Evolutionary conservation across 2,329 filamentous ascomycete species (phyloP).

Genomic region (Pseudonectria buxi): DNA sequence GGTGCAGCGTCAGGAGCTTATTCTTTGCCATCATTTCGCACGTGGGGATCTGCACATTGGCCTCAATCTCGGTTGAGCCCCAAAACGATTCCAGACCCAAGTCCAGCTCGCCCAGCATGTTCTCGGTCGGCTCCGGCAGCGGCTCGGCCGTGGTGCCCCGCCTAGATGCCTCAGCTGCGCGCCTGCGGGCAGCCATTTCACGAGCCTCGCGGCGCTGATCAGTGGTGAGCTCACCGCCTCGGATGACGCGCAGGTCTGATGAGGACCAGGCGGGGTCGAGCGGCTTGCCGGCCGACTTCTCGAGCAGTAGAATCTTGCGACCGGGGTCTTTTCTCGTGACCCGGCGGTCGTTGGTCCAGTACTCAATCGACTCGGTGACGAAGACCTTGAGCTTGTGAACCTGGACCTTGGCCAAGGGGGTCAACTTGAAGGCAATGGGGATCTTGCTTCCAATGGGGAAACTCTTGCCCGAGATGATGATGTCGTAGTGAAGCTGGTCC

Average conservation of each 20-base stretch:
- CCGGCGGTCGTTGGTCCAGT: slow-evolving; percentile 78
- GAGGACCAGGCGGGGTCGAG: slow-evolving; percentile 66
- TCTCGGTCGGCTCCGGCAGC: slow-evolving; percentile 52
- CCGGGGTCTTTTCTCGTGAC: slow-evolving; percentile 80
- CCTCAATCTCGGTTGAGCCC: slow-evolving; percentile 89
- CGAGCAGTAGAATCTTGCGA: slow-evolving; percentile 77
- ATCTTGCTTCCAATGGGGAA: slow-evolving; percentile 84
- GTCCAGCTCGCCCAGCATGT: slow-evolving; percentile 74
- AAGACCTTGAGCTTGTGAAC: slow-evolving; percentile 89
- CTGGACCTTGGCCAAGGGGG: slow-evolving; percentile 85
- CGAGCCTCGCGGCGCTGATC: slow-evolving; percentile 43
- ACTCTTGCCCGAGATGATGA: slow-evolving; percentile 91
- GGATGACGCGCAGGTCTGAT: slow-evolving; percentile 68
- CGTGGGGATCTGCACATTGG: slow-evolving; percentile 85
- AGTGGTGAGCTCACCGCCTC: slow-evolving; percentile 67
- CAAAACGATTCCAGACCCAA: slow-evolving; percentile 64
- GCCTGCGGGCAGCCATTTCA: slow-evolving; percentile 37
- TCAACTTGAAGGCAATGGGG: slow-evolving; percentile 90
- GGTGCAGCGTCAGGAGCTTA: slow-evolving; percentile 60
- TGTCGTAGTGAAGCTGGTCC: slow-evolving; percentile 91
- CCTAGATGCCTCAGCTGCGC: slow-evolving; percentile 48
- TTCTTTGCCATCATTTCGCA: slow-evolving; percentile 80
- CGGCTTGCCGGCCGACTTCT: slow-evolving; percentile 76
- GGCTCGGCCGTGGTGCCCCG: slow-evolving; percentile 31
- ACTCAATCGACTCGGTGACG: slow-evolving; percentile 84